Base-by-base conservation (phyloP, 129 eudicot species). In the Arctium lappa region DNA sequence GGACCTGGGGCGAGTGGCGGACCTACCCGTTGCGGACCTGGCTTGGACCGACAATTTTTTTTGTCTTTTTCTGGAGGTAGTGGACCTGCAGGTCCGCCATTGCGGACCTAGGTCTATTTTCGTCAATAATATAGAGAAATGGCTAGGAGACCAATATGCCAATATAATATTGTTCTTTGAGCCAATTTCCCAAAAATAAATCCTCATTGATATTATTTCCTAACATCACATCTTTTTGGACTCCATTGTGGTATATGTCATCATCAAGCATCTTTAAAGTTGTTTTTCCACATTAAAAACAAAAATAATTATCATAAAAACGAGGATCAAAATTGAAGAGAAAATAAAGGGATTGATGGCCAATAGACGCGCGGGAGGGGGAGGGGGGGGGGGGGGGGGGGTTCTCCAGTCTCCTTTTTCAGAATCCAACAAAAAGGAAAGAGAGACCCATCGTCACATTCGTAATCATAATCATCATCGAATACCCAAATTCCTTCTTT, bases 391-490 rank as follows among this genome's bases (percentile, higher is more conserved):
- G 27, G 27, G 27, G 27, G 70, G 79, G 66, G 16, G 79, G 70
- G 11, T 12, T 76, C 42, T 66, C 5, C 8, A 60, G 68, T n/a
- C 68, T 16, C 4, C 33, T 72, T 13, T 32, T 22, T 22, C 27
- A 32, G 80, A 32, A 76, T 74, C 79, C 65, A 44, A 78, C 36
- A 39, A 22, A 39, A 37, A 36, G 10, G 48, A 65, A 22, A 22
- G 38, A 32, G 33, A 5, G 27, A 38, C 60, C 74, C 53, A 36
- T 63, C 69, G 6, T 78, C 75, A 68, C 42, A 16, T 30, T 50
- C 60, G 31, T 56, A 40, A 82, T 74, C 69, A 82, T 33, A 82
- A 40, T 62, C 74, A 73, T 37, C 37, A 81, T 65, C 74, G 32
- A n/a, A 74, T 62, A 30, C 73, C 60, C 85, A 81, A 50, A 18